A percentile compares a stretch with the other conserved stretches of the same genome.
Evolutionary conservation across 1,284 basidiomycete species (phyloP).

Genomic region (Ustilago crameri): DNA sequence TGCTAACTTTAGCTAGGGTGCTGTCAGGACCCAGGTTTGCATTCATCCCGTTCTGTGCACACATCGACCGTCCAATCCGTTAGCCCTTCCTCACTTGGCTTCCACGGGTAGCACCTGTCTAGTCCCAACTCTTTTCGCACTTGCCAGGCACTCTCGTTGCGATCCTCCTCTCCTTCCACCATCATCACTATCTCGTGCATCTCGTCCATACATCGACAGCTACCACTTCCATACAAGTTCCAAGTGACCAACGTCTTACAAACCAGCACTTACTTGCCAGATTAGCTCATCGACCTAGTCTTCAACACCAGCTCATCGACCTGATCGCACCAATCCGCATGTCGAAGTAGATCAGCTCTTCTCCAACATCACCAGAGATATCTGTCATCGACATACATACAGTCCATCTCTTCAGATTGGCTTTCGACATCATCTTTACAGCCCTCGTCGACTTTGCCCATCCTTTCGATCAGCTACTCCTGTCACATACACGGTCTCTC

Average conservation of each 20-base stretch:
- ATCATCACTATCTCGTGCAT: slow-evolving; percentile 1
- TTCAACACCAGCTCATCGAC: slow-evolving; percentile 4
- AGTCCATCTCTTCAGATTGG: slow-evolving; percentile 1
- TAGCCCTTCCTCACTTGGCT: neutral
- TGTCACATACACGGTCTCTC: slow-evolving; percentile 48
- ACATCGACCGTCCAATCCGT: neutral
- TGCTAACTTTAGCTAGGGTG: slow-evolving; percentile 17
- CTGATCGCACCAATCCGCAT: slow-evolving; percentile 2
- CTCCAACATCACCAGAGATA: slow-evolving; percentile 7
- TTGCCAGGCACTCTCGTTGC: neutral
- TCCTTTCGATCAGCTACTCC: slow-evolving; percentile 5
- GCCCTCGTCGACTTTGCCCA: slow-evolving; percentile 1
- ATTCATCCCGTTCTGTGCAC: slow-evolving; percentile 5
- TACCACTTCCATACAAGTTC: neutral
- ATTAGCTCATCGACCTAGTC: slow-evolving; percentile 2
- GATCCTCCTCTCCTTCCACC: slow-evolving; percentile 3
- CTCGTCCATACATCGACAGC: neutral
- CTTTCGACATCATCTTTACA: slow-evolving; percentile 1
- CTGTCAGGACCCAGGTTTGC: slow-evolving; percentile 26
- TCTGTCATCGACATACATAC: neutral
- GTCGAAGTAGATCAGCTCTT: slow-evolving; percentile 13
- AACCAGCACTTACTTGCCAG: neutral
- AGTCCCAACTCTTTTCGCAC: too few species aligned
- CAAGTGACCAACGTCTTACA: neutral
- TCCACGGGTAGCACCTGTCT: neutral